phyloP scores from a whole-genome alignment of 257 asterid species.

The Orobanche coerulescens region DNA sequence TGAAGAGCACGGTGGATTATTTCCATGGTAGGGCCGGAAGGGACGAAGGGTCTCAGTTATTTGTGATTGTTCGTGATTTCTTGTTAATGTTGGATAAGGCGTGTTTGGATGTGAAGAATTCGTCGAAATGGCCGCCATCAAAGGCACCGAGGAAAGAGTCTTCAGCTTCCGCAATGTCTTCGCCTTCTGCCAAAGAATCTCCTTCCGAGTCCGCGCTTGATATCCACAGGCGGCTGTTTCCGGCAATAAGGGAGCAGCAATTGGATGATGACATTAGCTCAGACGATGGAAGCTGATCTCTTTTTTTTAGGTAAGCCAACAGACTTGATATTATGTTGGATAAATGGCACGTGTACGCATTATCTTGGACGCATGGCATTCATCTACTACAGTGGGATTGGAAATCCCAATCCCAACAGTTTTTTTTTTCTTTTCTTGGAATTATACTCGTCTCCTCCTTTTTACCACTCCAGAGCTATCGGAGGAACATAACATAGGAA shows the following conservation, averaged over 20 bases:
- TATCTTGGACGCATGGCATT: no score
- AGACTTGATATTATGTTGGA: no score
- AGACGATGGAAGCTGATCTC: constrained; percentile 49
- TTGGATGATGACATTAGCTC: constrained; percentile 50
- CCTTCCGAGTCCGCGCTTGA: constrained; percentile 36
- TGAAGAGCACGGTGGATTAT: constrained; percentile 77
- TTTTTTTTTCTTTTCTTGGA: no score
- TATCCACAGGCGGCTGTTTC: constrained; percentile 43
- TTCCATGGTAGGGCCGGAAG: constrained; percentile 68
- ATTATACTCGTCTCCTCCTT: not conserved
- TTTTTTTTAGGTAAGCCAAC: not conserved
- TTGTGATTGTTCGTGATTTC: constrained; percentile 70
- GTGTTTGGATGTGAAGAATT: constrained; percentile 48
- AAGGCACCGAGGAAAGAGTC: constrained; percentile 35
- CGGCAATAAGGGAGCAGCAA: constrained; percentile 58
- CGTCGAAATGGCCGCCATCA: constrained; percentile 26
- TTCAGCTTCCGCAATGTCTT: constrained; percentile 29
- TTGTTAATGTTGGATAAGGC: constrained; percentile 64
- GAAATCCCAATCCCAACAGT: no score
- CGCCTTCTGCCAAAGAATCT: constrained; percentile 45
- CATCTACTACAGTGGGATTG: no score
- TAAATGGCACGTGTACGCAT: no score
- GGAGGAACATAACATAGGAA: not conserved
- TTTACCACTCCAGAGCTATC: not conserved
- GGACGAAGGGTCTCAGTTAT: constrained; percentile 62